Percentiles rank a stretch among this genome's conserved stretches.
Evolutionary conservation across 176 grass and related monocot species (phyloP).

Genomic region (Avena eriantha): DNA sequence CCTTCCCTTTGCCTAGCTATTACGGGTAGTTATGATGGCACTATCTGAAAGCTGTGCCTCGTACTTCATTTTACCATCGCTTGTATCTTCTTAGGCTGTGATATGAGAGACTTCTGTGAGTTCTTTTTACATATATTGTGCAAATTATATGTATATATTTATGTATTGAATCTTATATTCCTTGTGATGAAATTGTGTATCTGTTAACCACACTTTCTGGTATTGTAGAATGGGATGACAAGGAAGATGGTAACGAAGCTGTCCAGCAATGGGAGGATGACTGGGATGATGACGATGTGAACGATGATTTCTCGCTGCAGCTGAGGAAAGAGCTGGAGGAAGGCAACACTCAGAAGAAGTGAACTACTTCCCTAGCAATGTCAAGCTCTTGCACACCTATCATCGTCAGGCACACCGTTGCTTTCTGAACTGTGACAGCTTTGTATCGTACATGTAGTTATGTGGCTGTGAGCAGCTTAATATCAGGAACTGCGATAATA

Average conservation of each 20-base stretch:
- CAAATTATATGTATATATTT: background rate
- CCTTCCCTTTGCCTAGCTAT: background rate
- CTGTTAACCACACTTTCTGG: background rate
- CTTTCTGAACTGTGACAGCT: slow-evolving; percentile 21
- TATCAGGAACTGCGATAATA: background rate
- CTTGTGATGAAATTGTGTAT: background rate
- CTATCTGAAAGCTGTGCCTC: background rate
- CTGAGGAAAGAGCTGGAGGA: slow-evolving; percentile 85
- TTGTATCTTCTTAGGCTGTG: background rate
- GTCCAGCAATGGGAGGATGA: slow-evolving; percentile 95
- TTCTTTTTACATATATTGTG: background rate
- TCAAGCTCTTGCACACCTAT: background rate
- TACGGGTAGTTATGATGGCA: background rate
- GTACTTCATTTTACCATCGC: background rate
- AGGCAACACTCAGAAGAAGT: slow-evolving; percentile 65
- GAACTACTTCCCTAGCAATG: slow-evolving; percentile 27
- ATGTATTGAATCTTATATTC: background rate
- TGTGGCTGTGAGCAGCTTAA: background rate
- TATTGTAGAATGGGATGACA: slow-evolving; percentile 83
- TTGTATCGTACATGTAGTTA: background rate
- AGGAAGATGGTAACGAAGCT: slow-evolving; percentile 76
- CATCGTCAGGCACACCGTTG: slow-evolving; percentile 12
- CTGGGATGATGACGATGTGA: slow-evolving; percentile 88
- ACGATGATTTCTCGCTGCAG: slow-evolving; percentile 85
- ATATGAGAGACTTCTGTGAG: background rate